Evolutionary conservation across 2,329 filamentous ascomycete genomes (phyloP), one percentile per base, ranked within the genome.

Genomic region (Blumeria graminis): DNA sequence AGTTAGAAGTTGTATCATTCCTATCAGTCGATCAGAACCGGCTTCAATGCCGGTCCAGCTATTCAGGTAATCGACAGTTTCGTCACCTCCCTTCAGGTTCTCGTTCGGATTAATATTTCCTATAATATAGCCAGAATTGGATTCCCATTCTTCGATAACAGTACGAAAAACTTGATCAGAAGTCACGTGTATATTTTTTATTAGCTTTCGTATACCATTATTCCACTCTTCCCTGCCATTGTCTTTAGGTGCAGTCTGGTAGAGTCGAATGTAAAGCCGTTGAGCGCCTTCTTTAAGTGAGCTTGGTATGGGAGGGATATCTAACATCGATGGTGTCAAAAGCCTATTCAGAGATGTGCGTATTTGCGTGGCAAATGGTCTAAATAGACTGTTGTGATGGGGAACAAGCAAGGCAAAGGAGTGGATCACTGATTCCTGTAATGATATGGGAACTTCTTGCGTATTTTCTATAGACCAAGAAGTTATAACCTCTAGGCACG

Each of bases 341-440:
- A 81, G 78, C 6, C 69, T 69, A 50, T 75, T 72, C 45, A 82
- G 69, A 18, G 83, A 72, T 11, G 74, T 70, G 56, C 76, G 78
- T 46, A 94, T 75, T 61, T 87, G 83, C 39, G 76, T 73, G 58
- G 78, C 74, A 65, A 82, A 86, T 0, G 86, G 83, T 11, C 90
- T 82, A 67, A 94, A 83, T 35, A 86, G 86, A 6, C 87, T 85
- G 34, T 86, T 82, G 67, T 94, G 89, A 55, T 82, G 76, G n/a
- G 84, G 82, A 35, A 94, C 71, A 36, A 95, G 71, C 48, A 79
- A 75, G 35, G 76, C 72, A 59, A 94, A 80, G 54, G 84, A 79
- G 60, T 83, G 78, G 39, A 89, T 76, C 4, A 90, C 74, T 8
- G 77, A 77, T 64, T 86, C 79, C 41, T 84, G 68, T 38, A 87